Evolutionary conservation across 78 protist genomes (phyloP).

Genomic region (Capsaspora owczarzaki): DNA sequence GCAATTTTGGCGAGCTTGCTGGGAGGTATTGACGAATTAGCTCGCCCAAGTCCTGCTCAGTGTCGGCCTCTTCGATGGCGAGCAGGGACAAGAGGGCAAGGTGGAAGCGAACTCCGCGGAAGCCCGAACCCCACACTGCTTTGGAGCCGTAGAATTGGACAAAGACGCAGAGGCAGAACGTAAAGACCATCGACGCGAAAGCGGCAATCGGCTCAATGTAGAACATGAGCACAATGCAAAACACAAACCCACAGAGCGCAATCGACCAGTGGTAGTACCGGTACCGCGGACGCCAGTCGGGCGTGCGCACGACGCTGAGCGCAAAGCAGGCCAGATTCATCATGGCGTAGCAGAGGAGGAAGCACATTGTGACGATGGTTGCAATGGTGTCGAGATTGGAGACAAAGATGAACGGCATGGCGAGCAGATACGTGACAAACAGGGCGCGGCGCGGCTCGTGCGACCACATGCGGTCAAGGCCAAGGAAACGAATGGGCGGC

Average conservation of each 20-base stretch:
- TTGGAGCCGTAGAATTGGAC: slow-evolving; percentile 13
- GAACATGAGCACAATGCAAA: slow-evolving; percentile 25
- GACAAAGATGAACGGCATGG: background rate
- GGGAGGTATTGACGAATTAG: too few relatives aligned
- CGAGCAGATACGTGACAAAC: background rate
- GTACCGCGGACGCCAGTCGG: slow-evolving; percentile 31
- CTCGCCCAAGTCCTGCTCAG: background rate
- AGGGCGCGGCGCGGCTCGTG: background rate
- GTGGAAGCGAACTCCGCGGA: slow-evolving; percentile 19
- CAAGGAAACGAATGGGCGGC: background rate
- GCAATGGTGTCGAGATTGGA: slow-evolving; percentile 9
- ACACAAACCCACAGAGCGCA: background rate
- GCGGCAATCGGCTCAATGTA: slow-evolving; percentile 20
- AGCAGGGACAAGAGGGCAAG: slow-evolving; percentile 27
- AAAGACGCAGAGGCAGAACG: background rate
- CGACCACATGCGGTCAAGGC: too few relatives aligned
- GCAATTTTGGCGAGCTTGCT: too few relatives aligned
- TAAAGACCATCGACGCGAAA: background rate
- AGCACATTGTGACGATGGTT: slow-evolving; percentile 17
- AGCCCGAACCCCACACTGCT: slow-evolving; percentile 32
- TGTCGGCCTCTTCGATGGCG: slow-evolving; percentile 7
- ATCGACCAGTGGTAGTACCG: slow-evolving; percentile 9
- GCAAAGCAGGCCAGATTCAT: slow-evolving; percentile 16
- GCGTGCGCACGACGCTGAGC: background rate
- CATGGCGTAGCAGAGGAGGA: slow-evolving; percentile 19